These are phyloP conservation scores for Coemansia asiatica DNA, from an alignment of 192 early-diverging fungal genomes.

Conservation along the genomic window DNA sequence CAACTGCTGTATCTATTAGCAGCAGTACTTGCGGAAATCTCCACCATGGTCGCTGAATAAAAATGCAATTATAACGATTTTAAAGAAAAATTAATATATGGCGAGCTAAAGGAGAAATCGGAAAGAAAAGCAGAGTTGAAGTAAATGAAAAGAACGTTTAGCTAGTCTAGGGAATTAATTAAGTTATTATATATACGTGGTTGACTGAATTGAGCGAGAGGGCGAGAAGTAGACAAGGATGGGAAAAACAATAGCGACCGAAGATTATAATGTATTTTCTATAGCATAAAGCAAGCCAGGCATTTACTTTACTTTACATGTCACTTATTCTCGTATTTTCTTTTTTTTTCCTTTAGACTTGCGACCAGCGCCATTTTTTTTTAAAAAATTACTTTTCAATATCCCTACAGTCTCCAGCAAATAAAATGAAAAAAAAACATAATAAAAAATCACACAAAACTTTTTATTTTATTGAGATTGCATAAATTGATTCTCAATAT, in stretches of 20 bases:
- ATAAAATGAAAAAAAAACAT: too few species aligned
- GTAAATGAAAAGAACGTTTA: neutral
- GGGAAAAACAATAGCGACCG: neutral
- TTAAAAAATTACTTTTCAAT: too few species aligned
- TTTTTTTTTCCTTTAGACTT: neutral
- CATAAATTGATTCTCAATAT: neutral
- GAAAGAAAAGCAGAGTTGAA: neutral
- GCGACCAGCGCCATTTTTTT: neutral
- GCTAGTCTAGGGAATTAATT: neutral
- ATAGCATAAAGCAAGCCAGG: neutral
- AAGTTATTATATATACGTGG: neutral
- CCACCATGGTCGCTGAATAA: neutral
- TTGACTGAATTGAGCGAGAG: neutral
- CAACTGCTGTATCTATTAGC: neutral
- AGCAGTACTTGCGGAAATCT: neutral
- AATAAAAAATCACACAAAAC: conserved; percentile 1
- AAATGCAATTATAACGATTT: neutral
- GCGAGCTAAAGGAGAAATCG: neutral
- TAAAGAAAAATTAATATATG: neutral
- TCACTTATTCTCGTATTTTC: too few species aligned
- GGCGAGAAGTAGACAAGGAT: neutral
- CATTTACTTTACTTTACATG: neutral
- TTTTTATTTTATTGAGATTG: conserved; percentile 10
- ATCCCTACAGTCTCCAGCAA: too few species aligned
- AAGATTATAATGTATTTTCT: neutral